Evolutionary conservation across 176 grass and related monocot species (phyloP), one percentile per base, ranked within the genome.

Genomic region (Zoysia pacifica): DNA sequence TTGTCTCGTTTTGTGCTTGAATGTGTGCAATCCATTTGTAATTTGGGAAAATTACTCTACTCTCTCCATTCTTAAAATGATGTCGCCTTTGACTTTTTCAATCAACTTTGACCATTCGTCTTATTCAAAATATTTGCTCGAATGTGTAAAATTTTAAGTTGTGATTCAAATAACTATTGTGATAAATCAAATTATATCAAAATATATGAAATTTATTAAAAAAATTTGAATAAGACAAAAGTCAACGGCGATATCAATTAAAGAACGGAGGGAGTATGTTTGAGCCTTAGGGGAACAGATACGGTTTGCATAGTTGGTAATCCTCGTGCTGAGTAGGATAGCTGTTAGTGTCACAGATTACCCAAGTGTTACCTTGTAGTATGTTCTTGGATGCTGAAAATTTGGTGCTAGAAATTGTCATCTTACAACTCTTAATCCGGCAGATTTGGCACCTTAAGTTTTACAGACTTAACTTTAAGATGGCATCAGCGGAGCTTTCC

Each of bases 401-500:
- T 18, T 14, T 7, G n/a, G n/a, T 67, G 11, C 4, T 59, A 46
- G 6, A 13, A 28, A 6, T 14, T 11, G 40, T 43, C 18, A 41
- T 4, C 81, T 88, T 5, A 84, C 56, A 42, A 47, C 18, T 41
- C 36, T 2, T 60, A 69, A 73, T 20, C 43, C 45, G 78, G 59
- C 83, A 89, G 87, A 78, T 82, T 85, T 73, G 52, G 50, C 66
- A 53, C 59, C n/a, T 63, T 37, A 14, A 65, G 61, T 36, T n/a
- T 58, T 9, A 61, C 39, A 75, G 62, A 37, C 53, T n/a, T 12
- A 75, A 59, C 67, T 20, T 20, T 63, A 90, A 90, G 76, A 96
- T 96, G 83, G 69, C 82, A 16, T 58, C 87, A 61, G 75, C 76
- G 6, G 93, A 96, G 74, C 77, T 87, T 67, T 91, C 91, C 43